Percentiles rank a stretch among this genome's conserved stretches.
Evolutionary conservation across 805 yeast species (phyloP).

Genomic region (Ogataea populi-albae): DNA sequence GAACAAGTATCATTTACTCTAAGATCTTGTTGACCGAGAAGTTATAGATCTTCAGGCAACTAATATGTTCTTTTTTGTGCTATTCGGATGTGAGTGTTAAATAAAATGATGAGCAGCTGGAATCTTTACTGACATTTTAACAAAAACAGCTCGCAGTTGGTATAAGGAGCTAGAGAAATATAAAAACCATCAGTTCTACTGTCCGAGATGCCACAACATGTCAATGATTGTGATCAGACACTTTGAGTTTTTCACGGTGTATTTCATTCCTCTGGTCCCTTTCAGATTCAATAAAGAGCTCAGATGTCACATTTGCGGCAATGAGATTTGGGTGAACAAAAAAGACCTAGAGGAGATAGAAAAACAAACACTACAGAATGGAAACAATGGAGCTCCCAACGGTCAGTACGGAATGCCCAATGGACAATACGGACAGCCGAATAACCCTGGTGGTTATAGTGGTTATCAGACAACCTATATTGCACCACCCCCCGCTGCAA

Average conservation of each 20-base stretch:
- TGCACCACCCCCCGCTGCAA: no score
- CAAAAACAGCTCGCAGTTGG: slow-evolving; percentile 11
- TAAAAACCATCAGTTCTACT: slow-evolving; percentile 17
- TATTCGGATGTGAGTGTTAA: slow-evolving; percentile 21
- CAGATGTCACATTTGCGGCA: slow-evolving; percentile 26
- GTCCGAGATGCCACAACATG: slow-evolving; percentile 29
- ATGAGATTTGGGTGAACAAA: slow-evolving; percentile 8
- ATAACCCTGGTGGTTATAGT: no score
- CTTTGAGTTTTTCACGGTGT: slow-evolving; percentile 22
- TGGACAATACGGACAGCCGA: no score
- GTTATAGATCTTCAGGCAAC: no score
- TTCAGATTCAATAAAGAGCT: slow-evolving; percentile 22
- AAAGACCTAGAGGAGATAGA: slow-evolving; percentile 7
- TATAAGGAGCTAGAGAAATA: slow-evolving; percentile 13
- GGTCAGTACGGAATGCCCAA: no score
- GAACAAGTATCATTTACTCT: no score
- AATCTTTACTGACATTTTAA: neutral
- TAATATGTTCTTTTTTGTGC: slow-evolving; percentile 19
- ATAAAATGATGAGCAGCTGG: neutral
- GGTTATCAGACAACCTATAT: no score
- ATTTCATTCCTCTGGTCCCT: slow-evolving; percentile 28
- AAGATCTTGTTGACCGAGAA: no score
- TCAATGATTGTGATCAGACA: slow-evolving; percentile 25
- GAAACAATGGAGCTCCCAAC: no score
- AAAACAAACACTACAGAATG: neutral